phyloP scores from a whole-genome alignment of 2,329 filamentous ascomycete species.

The Aspergillus sp. region DNA sequence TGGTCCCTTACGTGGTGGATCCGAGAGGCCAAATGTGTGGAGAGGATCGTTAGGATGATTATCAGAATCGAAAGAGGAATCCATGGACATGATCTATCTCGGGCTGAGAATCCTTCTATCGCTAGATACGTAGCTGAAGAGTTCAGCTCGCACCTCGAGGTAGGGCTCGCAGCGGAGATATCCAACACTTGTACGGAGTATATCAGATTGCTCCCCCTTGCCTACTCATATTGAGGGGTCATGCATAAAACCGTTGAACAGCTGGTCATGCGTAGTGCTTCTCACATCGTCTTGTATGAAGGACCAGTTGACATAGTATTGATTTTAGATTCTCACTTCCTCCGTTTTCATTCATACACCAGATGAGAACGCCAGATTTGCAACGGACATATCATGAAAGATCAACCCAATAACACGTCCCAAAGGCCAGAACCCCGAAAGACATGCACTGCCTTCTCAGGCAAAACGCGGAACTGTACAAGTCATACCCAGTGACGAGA shows the following conservation, averaged over 20 bases:
- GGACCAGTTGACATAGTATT: background rate
- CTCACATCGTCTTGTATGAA: background rate
- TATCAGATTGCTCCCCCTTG: too few species aligned
- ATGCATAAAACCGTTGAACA: too few species aligned
- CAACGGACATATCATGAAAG: constrained; percentile 34
- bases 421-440: constrained; percentile 36
- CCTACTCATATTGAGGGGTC: too few species aligned
- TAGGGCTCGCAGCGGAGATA: too few species aligned
- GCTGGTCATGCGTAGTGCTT: too few species aligned
- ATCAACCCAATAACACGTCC: constrained; percentile 29
- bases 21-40: background rate
- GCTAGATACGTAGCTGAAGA: too few species aligned
- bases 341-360: constrained; percentile 40
- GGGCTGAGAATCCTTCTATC: too few species aligned
- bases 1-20: background rate
- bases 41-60: background rate
- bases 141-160: too few species aligned
- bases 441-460: constrained; percentile 37
- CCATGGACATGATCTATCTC: too few species aligned
- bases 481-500: constrained; percentile 26
- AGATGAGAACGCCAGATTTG: constrained; percentile 37
- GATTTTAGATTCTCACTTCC: constrained; percentile 22
- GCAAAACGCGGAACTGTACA: constrained; percentile 37
- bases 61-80: too few species aligned
- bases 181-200: too few species aligned